Evolutionary conservation across 768 basidiomycete genomes (phyloP), one percentile per base, ranked within the genome.

Genomic region (Lentinula raphanica): DNA sequence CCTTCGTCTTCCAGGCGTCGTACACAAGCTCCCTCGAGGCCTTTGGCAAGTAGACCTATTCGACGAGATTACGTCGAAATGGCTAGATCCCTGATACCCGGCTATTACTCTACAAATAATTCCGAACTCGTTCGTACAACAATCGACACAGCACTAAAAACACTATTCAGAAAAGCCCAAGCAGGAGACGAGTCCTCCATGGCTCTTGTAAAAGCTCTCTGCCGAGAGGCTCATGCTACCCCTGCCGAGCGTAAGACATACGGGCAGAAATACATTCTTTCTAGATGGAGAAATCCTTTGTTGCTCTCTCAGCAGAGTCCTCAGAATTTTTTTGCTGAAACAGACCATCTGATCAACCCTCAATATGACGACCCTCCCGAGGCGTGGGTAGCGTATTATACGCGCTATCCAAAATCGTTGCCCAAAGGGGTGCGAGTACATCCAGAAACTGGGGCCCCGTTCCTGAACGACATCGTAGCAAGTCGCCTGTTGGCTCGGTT

Each of bases 151-250:
- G 28, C 27, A 11, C 25, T 56, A 12, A 12, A 5, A n/a, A 6
- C 6, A 9, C 54, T 56, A 9, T 45, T 56, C 19, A 2, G 25
- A 27, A 49, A 46, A n/a, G 56, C 56, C 39, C 56, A 25, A 3
- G 28, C 3, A 7, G 56, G 56, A n/a, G 32, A 57, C 32, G 46
- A 48, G 23, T 1, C 11, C 7, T 29, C 56, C 19, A n/a, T 49
- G 1, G 31, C 23, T 27, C 44, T 38, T 11, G 39, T 57, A 29
- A 57, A 57, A 29, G 17, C 25, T 0, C 27, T 57, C 3, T 57
- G 56, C 19, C 44, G 45, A 0, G 46, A 57, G 32, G 56, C 56
- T 12, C 56, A 57, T 15, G 56, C 13, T 7, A 57, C 56, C 11
- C 19, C n/a, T 1, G 8, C 56, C 3, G 56, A 57, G 25, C 44